Evolutionary conservation across 2,329 filamentous ascomycete species (phyloP), one percentile per base, ranked within the genome.

Genomic region (Ascochyta koolunga): DNA sequence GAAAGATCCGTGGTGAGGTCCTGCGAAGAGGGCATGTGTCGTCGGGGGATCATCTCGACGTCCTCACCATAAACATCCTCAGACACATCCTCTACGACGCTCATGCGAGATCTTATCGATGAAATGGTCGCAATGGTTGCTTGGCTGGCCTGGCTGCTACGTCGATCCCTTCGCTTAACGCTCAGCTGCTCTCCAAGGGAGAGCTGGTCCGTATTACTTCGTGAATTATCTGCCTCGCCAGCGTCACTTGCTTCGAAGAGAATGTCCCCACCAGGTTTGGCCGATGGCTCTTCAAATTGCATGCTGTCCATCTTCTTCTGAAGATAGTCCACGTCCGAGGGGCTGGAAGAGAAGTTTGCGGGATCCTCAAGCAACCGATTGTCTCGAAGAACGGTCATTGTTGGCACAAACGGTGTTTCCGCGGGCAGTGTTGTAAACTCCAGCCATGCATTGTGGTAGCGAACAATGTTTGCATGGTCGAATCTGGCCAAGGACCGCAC

Each of bases 401-500:
- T 42, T 3, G 62, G 48, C 11, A 38, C 31, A 5, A 45, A 33
- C 8, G 58, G 15, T 3, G 37, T 19, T 8, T 67, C 63, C 9
- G 38, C 60, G 10, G 63, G 41, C 24, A 56, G 43, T 3, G 66
- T 59, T 0, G 65, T 62, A 42, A 69, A 78, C 31, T 89, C 87
- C 13, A 88, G 77, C 87, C 87, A 89, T 13, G 83, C 83, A 45
- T 81, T 80, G 65, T 84, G 85, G 62, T 89, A 89, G 21, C 86
- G 80, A 31, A 89, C 86, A 50, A 89, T 82, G 65, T 89, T 88
- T 5, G 79, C 79, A 68, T 89, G 86, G 39, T 88, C 83, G 15
- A 89, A 75, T 22, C 79, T 77, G 40, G 86, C 86, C 38, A 89
- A 75, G 0, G 84, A 85, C 41, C 84, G 79, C 8, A 88, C 81